A percentile compares a stretch with the other conserved stretches of the same genome.
phyloP scores from a whole-genome alignment of 2,329 filamentous ascomycete species.

The Fonsecaea pedrosoi region DNA sequence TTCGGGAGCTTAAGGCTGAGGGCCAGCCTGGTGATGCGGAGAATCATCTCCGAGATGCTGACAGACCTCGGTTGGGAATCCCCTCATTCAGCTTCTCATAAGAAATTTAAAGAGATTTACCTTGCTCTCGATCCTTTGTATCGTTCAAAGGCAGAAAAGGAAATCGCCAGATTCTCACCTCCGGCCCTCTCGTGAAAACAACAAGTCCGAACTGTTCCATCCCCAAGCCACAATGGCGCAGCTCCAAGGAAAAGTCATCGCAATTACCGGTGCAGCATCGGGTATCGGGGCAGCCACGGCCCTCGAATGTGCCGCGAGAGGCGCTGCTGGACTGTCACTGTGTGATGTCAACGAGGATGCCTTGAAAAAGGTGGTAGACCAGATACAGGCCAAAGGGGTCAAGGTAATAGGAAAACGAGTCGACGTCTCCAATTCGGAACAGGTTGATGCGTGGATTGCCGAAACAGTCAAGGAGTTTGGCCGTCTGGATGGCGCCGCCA shows the following conservation, averaged over 20 bases:
- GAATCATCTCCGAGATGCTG: background rate
- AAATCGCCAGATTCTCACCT: background rate
- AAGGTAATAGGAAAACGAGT: slow-evolving; percentile 27
- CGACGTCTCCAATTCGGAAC: slow-evolving; percentile 29
- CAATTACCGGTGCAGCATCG: slow-evolving; percentile 57
- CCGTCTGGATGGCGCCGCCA: slow-evolving; percentile 38
- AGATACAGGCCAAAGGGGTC: slow-evolving; percentile 20
- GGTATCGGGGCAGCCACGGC: slow-evolving; percentile 60
- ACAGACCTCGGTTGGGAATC: background rate
- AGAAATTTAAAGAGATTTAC: background rate
- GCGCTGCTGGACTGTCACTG: slow-evolving; percentile 54
- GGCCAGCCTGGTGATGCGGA: slow-evolving; percentile 4
- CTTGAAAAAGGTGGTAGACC: slow-evolving; percentile 41
- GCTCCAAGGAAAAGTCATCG: slow-evolving; percentile 53
- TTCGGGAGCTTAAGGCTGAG: background rate
- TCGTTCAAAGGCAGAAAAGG: background rate
- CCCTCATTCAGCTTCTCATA: background rate
- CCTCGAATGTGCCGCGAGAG: slow-evolving; percentile 52
- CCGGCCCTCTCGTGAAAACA: background rate
- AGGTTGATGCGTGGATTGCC: slow-evolving; percentile 35
- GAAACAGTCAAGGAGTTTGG: slow-evolving; percentile 35
- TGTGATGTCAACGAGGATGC: slow-evolving; percentile 54
- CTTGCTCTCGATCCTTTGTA: no score
- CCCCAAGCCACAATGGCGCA: slow-evolving; percentile 39
- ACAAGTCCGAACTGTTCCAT: background rate